These are phyloP conservation scores for Porphyrellus sp. DNA, from an alignment of 1,284 basidiomycete species.

Conservation along the genomic window DNA sequence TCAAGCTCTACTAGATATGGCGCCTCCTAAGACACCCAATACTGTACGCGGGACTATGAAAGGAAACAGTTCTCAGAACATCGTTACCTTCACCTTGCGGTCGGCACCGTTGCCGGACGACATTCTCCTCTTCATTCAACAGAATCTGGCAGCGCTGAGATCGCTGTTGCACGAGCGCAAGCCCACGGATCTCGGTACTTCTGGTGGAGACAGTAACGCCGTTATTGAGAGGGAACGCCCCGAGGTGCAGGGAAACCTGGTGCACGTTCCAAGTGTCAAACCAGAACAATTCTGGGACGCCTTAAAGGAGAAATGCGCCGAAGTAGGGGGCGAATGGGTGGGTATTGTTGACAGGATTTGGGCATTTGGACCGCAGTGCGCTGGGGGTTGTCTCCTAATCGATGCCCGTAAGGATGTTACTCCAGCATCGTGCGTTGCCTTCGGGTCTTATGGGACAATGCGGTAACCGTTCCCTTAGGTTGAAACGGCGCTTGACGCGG, in stretches of 20 bases:
- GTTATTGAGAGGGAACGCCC: constrained; percentile 41
- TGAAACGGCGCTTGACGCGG: constrained; percentile 48
- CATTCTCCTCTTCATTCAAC: constrained; percentile 73
- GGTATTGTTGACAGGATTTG: constrained; percentile 75
- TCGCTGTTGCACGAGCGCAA: constrained; percentile 50
- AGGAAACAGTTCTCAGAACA: constrained; percentile 64
- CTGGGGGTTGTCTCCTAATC: constrained; percentile 86
- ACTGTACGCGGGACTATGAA: constrained; percentile 78
- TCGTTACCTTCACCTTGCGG: constrained; percentile 83
- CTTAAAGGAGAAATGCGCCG: constrained; percentile 62
- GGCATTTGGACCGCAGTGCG: constrained; percentile 88
- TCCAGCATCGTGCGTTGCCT: constrained; percentile 51
- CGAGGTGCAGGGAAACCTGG: constrained; percentile 56
- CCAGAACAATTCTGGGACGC: constrained; percentile 81
- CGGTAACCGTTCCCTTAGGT: constrained; percentile 36
- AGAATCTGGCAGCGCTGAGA: constrained; percentile 64
- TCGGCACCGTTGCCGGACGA: constrained; percentile 73
- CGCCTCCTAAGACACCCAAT: constrained; percentile 73
- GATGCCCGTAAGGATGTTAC: constrained; percentile 55
- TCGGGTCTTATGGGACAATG: constrained; percentile 5
- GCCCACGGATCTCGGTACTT: constrained; percentile 30
- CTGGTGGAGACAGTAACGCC: constrained; percentile 32
- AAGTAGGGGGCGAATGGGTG: constrained; percentile 80
- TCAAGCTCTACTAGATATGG: constrained; percentile 68
- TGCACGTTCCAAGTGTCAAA: constrained; percentile 59